These are phyloP conservation scores for Tolypocladium album DNA, from an alignment of 2,329 filamentous ascomycete genomes.

Conservation along the genomic window DNA sequence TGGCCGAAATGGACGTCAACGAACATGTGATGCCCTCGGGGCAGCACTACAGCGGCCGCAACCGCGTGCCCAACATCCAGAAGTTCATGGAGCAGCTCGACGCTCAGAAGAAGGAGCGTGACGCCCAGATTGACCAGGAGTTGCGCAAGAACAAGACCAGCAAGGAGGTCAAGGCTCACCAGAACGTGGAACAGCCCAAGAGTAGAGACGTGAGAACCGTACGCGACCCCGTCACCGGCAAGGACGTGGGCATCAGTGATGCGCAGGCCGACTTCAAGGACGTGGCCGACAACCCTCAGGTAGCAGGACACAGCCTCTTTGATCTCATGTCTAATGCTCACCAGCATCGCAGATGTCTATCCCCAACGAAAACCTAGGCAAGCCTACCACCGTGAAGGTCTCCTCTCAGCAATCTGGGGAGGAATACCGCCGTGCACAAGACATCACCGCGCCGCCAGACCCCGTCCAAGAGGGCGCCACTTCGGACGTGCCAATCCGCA, in stretches of 20 bases:
- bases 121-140: conserved; percentile 57
- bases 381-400: conserved; percentile 61
- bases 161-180: conserved; percentile 31
- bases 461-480: conserved; percentile 73
- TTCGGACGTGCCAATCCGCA: conserved; percentile 88
- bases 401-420: conserved; percentile 59
- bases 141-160: conserved; percentile 24
- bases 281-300: conserved; percentile 59
- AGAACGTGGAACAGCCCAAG: conserved; percentile 22
- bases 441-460: conserved; percentile 83
- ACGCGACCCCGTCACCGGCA: conserved; percentile 81
- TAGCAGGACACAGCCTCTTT: conserved; percentile 19
- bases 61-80: conserved; percentile 79
- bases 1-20: conserved; percentile 23
- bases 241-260: conserved; percentile 77
- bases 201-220: conserved; percentile 54
- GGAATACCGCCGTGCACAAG: conserved; percentile 77
- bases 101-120: conserved; percentile 64
- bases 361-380: conserved; percentile 80
- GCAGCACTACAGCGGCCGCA: conserved; percentile 71
- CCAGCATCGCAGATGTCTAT: conserved; percentile 52
- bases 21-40: conserved; percentile 32
- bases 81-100: conserved; percentile 75
- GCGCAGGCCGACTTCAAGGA: conserved; percentile 59
- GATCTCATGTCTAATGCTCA: neutral